These are phyloP conservation scores for Arabidopsis suecica DNA, from an alignment of 345 rosid species.

Conservation along the genomic window DNA sequence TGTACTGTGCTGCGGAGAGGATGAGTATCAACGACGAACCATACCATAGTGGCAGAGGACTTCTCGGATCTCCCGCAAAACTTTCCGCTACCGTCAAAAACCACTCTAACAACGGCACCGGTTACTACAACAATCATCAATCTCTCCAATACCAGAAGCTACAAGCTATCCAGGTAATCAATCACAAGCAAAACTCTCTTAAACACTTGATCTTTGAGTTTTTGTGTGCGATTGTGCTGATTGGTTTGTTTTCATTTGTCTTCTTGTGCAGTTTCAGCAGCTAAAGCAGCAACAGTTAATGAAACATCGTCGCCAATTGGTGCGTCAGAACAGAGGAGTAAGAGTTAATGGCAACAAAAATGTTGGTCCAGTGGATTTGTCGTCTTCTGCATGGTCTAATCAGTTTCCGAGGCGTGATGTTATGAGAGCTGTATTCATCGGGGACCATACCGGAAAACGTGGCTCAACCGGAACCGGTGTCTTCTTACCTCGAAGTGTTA, in stretches of 20 bases:
- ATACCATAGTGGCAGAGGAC: constrained; percentile 40
- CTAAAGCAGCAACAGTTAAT: constrained; percentile 61
- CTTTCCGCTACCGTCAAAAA: constrained; percentile 45
- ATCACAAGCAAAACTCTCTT: background rate
- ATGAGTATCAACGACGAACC: constrained; percentile 45
- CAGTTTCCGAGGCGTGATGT: constrained; percentile 39
- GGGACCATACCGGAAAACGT: constrained; percentile 51
- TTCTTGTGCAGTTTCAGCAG: constrained; percentile 55
- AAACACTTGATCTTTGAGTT: background rate
- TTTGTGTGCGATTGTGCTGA: background rate
- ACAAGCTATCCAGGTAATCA: constrained; percentile 60
- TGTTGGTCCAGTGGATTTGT: constrained; percentile 46
- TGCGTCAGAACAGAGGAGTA: constrained; percentile 36
- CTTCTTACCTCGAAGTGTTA: constrained; percentile 72
- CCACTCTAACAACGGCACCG: constrained; percentile 37
- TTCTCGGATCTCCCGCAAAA: constrained; percentile 35
- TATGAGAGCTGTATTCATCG: constrained; percentile 68
- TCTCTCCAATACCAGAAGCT: constrained; percentile 58
- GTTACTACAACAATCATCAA: constrained; percentile 44
- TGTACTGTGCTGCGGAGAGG: constrained; percentile 59
- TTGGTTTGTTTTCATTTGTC: background rate
- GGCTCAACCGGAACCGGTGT: constrained; percentile 88
- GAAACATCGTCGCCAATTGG: constrained; percentile 47
- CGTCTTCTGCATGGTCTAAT: constrained; percentile 66
- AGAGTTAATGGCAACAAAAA: constrained; percentile 9